A percentile compares a stretch with the other conserved stretches of the same genome.
These are phyloP conservation scores for Obba rivulosa DNA, from an alignment of 768 basidiomycete genomes.

Conservation along the genomic window DNA sequence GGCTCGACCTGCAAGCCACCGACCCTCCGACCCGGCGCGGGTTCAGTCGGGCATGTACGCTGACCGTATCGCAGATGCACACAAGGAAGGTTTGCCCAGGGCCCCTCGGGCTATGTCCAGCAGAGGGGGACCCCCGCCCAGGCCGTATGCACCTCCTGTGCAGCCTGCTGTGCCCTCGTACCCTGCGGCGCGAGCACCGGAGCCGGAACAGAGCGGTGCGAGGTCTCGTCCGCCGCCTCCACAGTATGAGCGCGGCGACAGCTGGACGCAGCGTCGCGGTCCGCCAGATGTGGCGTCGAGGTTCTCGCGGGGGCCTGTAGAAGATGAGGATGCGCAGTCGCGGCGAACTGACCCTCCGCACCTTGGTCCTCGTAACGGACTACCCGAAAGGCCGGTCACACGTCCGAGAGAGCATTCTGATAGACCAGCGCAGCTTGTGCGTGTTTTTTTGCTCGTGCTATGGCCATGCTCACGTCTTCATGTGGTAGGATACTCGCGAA, in stretches of 20 bases:
- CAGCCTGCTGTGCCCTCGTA: too few species aligned
- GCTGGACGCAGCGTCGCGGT: constrained; percentile 1
- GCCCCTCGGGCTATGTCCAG: constrained; percentile 29
- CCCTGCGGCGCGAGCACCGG: background rate
- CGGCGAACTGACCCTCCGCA: too few species aligned
- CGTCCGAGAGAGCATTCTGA: too few species aligned
- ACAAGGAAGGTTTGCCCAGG: constrained; percentile 20
- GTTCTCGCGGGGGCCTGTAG: too few species aligned
- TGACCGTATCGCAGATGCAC: constrained; percentile 19
- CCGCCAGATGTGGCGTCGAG: background rate
- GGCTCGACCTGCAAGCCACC: constrained; percentile 10
- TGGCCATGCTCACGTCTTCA: background rate
- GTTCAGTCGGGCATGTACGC: constrained; percentile 26
- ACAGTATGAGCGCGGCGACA: background rate
- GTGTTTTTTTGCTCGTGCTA: background rate
- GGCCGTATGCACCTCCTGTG: background rate
- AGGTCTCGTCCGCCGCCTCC: background rate
- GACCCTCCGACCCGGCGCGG: constrained; percentile 4
- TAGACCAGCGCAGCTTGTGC: too few species aligned
- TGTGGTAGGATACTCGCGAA: constrained; percentile 2
- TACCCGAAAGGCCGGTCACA: background rate
- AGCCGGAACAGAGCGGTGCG: background rate
- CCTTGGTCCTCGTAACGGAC: background rate
- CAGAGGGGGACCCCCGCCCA: constrained; percentile 2
- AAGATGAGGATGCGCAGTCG: too few species aligned